Evolutionary conservation across 352 stramenopile species (phyloP), one percentile per base, ranked within the genome.

Genomic region (Phytophthora fragariae): DNA sequence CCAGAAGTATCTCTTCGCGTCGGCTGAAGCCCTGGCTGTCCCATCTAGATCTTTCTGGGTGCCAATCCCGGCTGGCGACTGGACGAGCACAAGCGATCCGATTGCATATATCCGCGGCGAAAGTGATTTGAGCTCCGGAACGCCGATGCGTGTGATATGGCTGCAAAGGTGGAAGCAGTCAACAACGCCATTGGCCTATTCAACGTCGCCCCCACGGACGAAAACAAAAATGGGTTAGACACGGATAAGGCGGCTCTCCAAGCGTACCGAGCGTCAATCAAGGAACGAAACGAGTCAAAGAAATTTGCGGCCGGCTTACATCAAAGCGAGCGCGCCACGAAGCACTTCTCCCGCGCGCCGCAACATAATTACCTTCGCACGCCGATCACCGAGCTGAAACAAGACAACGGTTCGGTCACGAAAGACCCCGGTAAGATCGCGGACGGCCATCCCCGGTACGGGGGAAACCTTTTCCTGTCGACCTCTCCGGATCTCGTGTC

Each of bases 251-350:
- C 21, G 14, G 11, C 37, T 47, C 27, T 68, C 3, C 37, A 53
- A 5, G 44, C 57, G 0, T 27, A 68, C 27, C 37, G 33, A 1
- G 52, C 41, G 0, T 29, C 8, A 1, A 47, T 73, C 17, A 52
- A 76, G 33, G 31, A 57, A 6, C 41, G 62, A 0, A 71, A 65
- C 9, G 21, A 72, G 50, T 44, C 14, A 14, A 68, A 69, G 53
- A 72, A 69, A 21, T 63, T 72, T 63, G 58, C 63, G 9, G 62
- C 57, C 0, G 70, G 72, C 41, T 41, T 69, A 46, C 63, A 66
- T 10, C 29, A 61, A 0, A 70, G 52, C 21, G 58, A 76, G 21
- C 63, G 64, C 0, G 10, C 63, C 1, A 67, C 59, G 3, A 69
- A 19, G 0, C 12, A 72, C 12, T 69, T 76, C 47, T 76, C 66